Evolutionary conservation across 2,329 filamentous ascomycete species (phyloP).

Genomic region (Fusarium robinianum): DNA sequence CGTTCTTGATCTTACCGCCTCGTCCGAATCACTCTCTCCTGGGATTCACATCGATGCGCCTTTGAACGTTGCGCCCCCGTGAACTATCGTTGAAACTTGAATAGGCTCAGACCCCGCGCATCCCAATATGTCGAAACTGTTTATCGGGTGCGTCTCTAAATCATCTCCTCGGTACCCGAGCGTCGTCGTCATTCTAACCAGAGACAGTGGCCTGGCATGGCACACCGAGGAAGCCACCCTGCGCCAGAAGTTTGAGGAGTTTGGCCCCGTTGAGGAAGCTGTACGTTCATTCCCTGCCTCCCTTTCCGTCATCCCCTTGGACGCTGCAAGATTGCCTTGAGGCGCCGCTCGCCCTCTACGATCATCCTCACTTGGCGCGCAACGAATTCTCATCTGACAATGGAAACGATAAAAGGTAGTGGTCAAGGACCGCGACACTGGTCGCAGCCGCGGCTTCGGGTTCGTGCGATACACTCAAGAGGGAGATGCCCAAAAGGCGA

Average conservation of each 20-base stretch:
- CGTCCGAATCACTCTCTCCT: not conserved
- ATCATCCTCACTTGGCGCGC: not conserved
- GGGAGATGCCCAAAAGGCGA: conserved; percentile 75
- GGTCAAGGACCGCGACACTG: conserved; percentile 96
- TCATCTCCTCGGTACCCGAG: not conserved
- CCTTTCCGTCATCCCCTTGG: conserved; percentile 13
- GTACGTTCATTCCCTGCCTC: conserved; percentile 62
- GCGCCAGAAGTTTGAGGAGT: conserved; percentile 89
- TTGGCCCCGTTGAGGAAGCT: conserved; percentile 89
- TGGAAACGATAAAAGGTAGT: conserved; percentile 68
- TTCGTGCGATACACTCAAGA: conserved; percentile 89
- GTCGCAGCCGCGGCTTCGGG: conserved; percentile 94
- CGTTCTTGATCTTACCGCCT: conserved; percentile 2
- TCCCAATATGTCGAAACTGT: conserved; percentile 83
- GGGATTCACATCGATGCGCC: conserved; percentile 1
- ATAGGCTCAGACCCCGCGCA: conserved; percentile 20
- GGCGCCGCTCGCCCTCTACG: too few species aligned
- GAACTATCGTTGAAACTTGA: conserved; percentile 19
- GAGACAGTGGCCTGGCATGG: conserved; percentile 87
- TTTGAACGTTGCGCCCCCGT: conserved; percentile 5
- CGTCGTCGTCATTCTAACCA: conserved; percentile 30
- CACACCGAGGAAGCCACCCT: conserved; percentile 91
- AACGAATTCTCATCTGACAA: conserved; percentile 26
- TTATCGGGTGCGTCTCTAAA: conserved; percentile 75
- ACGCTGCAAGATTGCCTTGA: too few species aligned